Evolutionary conservation across 768 basidiomycete species (phyloP), one percentile per base, ranked within the genome.

Genomic region (Panellus pusillus): DNA sequence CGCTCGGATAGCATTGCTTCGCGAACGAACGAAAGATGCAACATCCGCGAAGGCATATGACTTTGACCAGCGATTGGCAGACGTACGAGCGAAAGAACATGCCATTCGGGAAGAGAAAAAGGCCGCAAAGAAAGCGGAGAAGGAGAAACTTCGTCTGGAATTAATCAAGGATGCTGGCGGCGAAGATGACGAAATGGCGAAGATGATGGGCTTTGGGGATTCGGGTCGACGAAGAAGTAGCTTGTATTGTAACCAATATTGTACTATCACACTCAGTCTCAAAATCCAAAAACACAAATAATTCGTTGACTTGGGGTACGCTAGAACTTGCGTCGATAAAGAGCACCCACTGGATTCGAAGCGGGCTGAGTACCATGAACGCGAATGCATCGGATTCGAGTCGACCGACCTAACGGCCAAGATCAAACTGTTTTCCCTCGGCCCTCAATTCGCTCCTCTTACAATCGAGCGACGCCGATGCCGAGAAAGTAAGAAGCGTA

Each of bases 161-260:
- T 72, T 89, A 44, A 79, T 80, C 36, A 78, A 82, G 60, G 75
- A 73, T 41, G 59, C 68, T 5, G 80, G 77, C 36, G 77, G 78
- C 48, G 73, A 70, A 50, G 83, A 85, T 50, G 68, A 78, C 54
- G 86, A 89, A 57, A 88, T 95, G 84, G 76, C 86, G 52, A 73
- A 74, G 27, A 78, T 91, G 74, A 95, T 96, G 93, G 94, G 94
- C 31, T 97, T 97, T 67, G 86, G 83, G 91, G 92, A 1, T 97
- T 97, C 65, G 92, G 91, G 37, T 75, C 88, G 24, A 81, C 83
- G n/a, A 93, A 93, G 72, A 91, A 87, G 69, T 92, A 68, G 80
- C 29, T 38, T 46, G 31, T 31, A 54, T 64, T 65, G n/a, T n/a
- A n/a, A n/a, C n/a, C n/a, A n/a, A 52, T 47, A 61, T 53, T 65